These are phyloP conservation scores for Pseudisothecium myosuroides DNA, from an alignment of 225 moss, liverwort and hornwort genomes.

Conservation along the genomic window DNA sequence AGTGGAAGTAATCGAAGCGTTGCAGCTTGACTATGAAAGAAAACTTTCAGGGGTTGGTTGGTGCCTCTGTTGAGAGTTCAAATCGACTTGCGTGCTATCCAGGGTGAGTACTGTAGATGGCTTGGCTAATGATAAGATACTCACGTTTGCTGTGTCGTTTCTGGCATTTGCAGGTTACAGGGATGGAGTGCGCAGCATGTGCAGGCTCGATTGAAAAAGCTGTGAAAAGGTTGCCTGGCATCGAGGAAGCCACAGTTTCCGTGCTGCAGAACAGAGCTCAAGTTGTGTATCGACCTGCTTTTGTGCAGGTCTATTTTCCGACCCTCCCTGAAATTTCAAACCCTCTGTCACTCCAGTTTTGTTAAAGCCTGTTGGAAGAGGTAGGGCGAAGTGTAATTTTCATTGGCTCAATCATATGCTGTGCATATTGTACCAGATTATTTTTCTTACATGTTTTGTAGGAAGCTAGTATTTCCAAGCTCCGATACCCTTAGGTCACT, in stretches of 20 bases:
- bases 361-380: background rate
- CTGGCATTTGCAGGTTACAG: constrained; percentile 36
- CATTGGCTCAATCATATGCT: background rate
- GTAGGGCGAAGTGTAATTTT: background rate
- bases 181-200: constrained; percentile 95
- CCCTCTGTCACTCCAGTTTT: background rate
- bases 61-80: background rate
- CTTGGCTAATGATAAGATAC: background rate
- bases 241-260: constrained; percentile 82
- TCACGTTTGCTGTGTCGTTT: background rate
- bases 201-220: constrained; percentile 91
- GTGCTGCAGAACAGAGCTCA: constrained; percentile 82
- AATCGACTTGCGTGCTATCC: background rate
- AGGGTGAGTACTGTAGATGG: background rate
- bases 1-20: background rate
- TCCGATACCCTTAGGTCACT: too few relatives aligned
- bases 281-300: constrained; percentile 69
- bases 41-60: background rate
- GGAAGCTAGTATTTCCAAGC: background rate
- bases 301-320: constrained; percentile 43
- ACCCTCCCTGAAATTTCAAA: background rate
- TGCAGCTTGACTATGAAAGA: background rate
- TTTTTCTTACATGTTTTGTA: background rate
- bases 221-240: constrained; percentile 84
- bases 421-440: background rate